Base-by-base conservation (phyloP, 768 basidiomycete genomes). In the Lanmaoa rubissima region DNA sequence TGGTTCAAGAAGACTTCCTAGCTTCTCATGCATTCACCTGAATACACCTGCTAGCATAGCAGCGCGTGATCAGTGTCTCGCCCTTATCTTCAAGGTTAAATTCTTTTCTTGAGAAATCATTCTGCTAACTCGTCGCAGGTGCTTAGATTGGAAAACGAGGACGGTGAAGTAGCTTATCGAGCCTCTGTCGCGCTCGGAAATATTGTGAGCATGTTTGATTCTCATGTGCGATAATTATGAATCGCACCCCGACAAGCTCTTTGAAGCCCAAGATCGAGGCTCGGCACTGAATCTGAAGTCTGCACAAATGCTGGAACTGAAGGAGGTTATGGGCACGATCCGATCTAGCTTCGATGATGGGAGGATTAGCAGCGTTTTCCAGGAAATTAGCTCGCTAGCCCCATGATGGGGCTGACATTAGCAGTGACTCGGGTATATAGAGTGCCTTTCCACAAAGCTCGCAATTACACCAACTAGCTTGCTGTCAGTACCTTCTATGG, bases 171-270 rank as follows among this genome's bases (percentile, higher is more conserved):
- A 4, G 78, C 77, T 26, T 92, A 92, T 67, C 84, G 90, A 36
- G 77, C 82, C 10, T 73, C 86, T 12, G 88, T 90, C 31, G 90
- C 82, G 6, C 75, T 92, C 12, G 90, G 90, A 24, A 91, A 92
- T 68, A 68, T 82, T 34, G 90, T 90, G 60, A 64, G 82, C 69
- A 49, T 44, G 21, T 38, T 56, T 24, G 28, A 6, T 32, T 40
- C 48, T 43, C 19, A 4, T 24, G 46, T 41, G 8, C 51, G 13
- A 41, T 49, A 26, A 40, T 55, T 47, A 36, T 16, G 31, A 4
- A 55, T 53, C n/a, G 43, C 51, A 31, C 42, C 14, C 35, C 36
- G 19, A 45, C 43, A 57, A 90, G 88, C 72, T 81, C 5, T 76
- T 81, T 60, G 77, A 77, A 5, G 73, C 77, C 28, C 82, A 76